Evolutionary conservation across 768 basidiomycete species (phyloP).

Genomic region (Pleurotus sapidus): DNA sequence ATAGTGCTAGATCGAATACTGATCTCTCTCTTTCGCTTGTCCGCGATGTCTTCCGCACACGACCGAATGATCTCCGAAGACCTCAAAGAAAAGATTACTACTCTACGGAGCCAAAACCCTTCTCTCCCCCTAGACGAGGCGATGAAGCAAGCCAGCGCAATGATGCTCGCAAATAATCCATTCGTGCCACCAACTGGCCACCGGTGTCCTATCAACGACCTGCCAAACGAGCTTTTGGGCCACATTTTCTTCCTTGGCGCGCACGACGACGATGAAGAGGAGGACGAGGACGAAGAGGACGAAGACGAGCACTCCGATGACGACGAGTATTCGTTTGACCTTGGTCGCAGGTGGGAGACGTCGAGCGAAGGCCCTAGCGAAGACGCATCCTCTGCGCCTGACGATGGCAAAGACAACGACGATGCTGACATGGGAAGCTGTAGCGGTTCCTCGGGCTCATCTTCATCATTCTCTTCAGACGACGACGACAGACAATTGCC

Average conservation of each 20-base stretch:
- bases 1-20: no score
- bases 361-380: not conserved
- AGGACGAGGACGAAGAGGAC: conserved; percentile 23
- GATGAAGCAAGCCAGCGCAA: conserved; percentile 27
- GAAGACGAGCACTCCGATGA: conserved; percentile 31
- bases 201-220: conserved; percentile 46
- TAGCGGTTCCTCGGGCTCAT: not conserved
- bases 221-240: conserved; percentile 56
- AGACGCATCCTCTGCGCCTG: not conserved
- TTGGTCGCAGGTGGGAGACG: not conserved
- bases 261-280: conserved; percentile 30
- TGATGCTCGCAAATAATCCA: conserved; percentile 44
- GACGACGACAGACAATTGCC: not conserved
- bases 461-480: not conserved
- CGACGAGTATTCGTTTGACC: conserved; percentile 21
- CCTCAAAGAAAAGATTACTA: not conserved
- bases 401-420: not conserved
- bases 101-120: conserved; percentile 14
- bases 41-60: not conserved
- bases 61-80: not conserved
- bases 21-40: not conserved
- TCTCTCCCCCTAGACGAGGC: conserved; percentile 26
- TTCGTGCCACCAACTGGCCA: conserved; percentile 41
- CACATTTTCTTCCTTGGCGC: conserved; percentile 52
- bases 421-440: conserved; percentile 1